Evolutionary conservation across 768 basidiomycete species (phyloP), one percentile per base, ranked within the genome.

Genomic region (Amanita rimosa): DNA sequence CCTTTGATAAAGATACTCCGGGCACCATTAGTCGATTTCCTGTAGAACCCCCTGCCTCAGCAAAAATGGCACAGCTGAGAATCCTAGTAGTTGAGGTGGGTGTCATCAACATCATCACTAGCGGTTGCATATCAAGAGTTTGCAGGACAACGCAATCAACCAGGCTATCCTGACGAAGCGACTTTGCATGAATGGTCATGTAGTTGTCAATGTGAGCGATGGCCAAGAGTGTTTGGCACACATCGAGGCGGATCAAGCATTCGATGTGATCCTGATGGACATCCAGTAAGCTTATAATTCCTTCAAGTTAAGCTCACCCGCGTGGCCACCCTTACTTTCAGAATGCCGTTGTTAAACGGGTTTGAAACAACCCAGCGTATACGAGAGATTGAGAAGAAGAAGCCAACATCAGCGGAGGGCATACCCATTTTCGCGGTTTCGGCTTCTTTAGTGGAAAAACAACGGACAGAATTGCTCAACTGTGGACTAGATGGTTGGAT

Each of bases 401-500:
- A 60, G n/a, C 27, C 33, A 34, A 13, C 17, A 34, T 21, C 17
- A 19, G 11, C 39, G 9, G 19, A 26, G 1, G 26, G 52, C 9
- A 76, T 89, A 39, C 86, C 86, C 4, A 84, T 90, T 45, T 81
- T 92, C 52, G 88, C 85, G 24, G 86, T 92, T 13, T 85, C 84
- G 2, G 86, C 86, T 1, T 85, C 84, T 10, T 67, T 89, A 7
- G 59, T 64, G 33, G 81, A 83, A 54, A 63, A 62, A 14, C 78
- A 84, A 56, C 70, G 77, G 3, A 62, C 69, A 0, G 72, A 81
- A 47, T 63, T 88, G 45, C 62, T 67, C 6, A 59, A 67, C 10
- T 62, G 69, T 40, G 79, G 85, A 35, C 74, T 88, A 60, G 85
- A 88, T 58, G 88, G 87, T 3, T 92, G 85, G 85, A 76, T 88